Conservation (phyloP, 768 basidiomycete genomes). For the Leccinum longicurvipes region DNA sequence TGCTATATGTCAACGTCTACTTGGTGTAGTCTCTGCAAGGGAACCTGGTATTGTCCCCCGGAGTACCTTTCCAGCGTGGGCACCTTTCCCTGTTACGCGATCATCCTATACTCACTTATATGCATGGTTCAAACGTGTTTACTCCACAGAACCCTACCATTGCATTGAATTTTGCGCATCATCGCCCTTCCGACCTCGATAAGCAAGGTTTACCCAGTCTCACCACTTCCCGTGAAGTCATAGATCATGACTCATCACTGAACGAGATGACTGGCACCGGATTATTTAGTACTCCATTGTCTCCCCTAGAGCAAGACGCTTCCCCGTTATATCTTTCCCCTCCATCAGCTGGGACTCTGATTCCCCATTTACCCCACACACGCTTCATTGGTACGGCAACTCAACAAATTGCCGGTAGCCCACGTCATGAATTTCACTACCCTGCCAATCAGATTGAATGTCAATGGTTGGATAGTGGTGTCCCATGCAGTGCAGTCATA, state of each 20-base stretch:
- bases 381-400: background rate
- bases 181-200: too few species aligned
- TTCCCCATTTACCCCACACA: background rate
- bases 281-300: background rate
- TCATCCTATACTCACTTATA: conserved; percentile 11
- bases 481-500: background rate
- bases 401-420: too few species aligned
- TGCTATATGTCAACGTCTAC: conserved; percentile 72
- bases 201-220: too few species aligned
- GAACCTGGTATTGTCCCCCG: conserved; percentile 75
- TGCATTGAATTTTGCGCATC: too few species aligned
- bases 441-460: background rate
- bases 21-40: conserved; percentile 88
- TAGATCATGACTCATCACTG: too few species aligned
- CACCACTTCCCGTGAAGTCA: too few species aligned
- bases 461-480: background rate
- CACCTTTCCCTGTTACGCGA: conserved; percentile 16
- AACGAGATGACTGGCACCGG: background rate
- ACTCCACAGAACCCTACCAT: too few species aligned
- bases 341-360: background rate
- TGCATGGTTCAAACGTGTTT: too few species aligned
- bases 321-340: background rate
- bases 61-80: conserved; percentile 71
- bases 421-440: background rate
- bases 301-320: background rate